A percentile compares a stretch with the other conserved stretches of the same genome.
phyloP scores from a whole-genome alignment of 768 basidiomycete species.

The Phlegmacium glaucopus region DNA sequence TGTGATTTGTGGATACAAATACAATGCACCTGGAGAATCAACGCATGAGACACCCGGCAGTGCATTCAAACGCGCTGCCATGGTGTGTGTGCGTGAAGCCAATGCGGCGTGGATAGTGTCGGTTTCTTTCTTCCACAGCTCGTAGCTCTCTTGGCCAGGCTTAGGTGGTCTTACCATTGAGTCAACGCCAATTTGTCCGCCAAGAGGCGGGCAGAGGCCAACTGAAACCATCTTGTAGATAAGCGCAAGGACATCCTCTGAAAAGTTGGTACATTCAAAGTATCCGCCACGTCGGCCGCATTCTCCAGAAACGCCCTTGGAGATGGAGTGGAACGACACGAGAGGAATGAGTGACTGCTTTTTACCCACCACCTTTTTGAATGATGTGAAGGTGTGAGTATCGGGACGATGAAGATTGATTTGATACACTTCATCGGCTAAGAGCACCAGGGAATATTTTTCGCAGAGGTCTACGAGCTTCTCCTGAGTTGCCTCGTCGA shows the following conservation, averaged over 20 bases:
- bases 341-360: slow-evolving; percentile 74
- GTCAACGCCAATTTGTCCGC: slow-evolving; percentile 94
- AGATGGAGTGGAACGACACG: slow-evolving; percentile 96
- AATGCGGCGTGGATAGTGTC: slow-evolving; percentile 74
- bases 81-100: slow-evolving; percentile 61
- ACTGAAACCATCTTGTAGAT: slow-evolving; percentile 98
- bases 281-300: slow-evolving; percentile 98
- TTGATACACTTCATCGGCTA: slow-evolving; percentile 99
- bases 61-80: slow-evolving; percentile 76
- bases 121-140: slow-evolving; percentile 82
- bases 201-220: slow-evolving; percentile 82
- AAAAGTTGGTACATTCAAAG: slow-evolving; percentile 87
- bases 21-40: slow-evolving; percentile 87
- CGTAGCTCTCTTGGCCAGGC: slow-evolving; percentile 70
- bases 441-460: slow-evolving; percentile 77
- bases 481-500: slow-evolving; percentile 68
- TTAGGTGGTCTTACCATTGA: slow-evolving; percentile 89
- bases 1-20: slow-evolving; percentile 83
- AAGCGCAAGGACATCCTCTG: slow-evolving; percentile 71
- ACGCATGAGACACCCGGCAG: slow-evolving; percentile 91
- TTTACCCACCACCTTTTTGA: slow-evolving; percentile 81
- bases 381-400: slow-evolving; percentile 81
- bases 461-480: slow-evolving; percentile 83
- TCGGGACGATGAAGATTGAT: slow-evolving; percentile 73
- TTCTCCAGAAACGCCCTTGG: slow-evolving; percentile 94